phyloP scores from a whole-genome alignment of 805 yeast species.

The Zygosaccharomyces rouxii region DNA sequence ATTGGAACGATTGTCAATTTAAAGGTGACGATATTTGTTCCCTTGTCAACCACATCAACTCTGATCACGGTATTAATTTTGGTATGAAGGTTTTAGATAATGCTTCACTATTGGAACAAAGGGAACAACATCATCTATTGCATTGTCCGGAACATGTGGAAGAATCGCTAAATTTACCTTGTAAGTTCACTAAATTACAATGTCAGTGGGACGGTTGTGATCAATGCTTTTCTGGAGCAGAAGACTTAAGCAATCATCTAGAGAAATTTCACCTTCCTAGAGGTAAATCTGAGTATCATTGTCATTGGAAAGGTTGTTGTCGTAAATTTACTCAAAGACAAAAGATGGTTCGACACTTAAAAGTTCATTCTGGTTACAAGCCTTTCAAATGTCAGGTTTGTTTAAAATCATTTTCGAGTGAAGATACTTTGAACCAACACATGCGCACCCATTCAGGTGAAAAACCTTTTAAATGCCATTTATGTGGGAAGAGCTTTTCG shows the following conservation, averaged over 20 bases:
- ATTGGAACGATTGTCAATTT: conserved; percentile 71
- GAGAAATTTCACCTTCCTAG: conserved; percentile 64
- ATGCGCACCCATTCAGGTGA: conserved; percentile 84
- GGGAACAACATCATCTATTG: conserved; percentile 14
- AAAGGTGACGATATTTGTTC: conserved; percentile 48
- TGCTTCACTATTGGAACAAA: conserved; percentile 16
- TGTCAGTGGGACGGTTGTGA: conserved; percentile 45
- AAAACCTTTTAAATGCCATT: conserved; percentile 70
- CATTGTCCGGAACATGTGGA: conserved; percentile 13
- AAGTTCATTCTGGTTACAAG: conserved; percentile 79
- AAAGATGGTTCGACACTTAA: conserved; percentile 79
- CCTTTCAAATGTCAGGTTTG: conserved; percentile 75
- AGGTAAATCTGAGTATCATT: conserved; percentile 64
- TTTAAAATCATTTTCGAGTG: conserved; percentile 68
- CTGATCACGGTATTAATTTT: conserved; percentile 40
- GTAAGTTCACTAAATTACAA: neutral
- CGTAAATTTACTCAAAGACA: conserved; percentile 78
- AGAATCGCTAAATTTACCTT: neutral
- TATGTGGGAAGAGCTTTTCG: conserved; percentile 75
- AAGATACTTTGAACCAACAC: conserved; percentile 75
- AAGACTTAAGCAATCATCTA: conserved; percentile 68
- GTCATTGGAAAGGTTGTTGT: conserved; percentile 77
- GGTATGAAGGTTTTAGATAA: conserved; percentile 27
- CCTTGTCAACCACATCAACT: conserved; percentile 57
- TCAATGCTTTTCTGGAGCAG: conserved; percentile 45